A percentile compares a stretch with the other conserved stretches of the same genome.
phyloP scores from a whole-genome alignment of 2,329 filamentous ascomycete genomes.

The Verticillium dahliae region DNA sequence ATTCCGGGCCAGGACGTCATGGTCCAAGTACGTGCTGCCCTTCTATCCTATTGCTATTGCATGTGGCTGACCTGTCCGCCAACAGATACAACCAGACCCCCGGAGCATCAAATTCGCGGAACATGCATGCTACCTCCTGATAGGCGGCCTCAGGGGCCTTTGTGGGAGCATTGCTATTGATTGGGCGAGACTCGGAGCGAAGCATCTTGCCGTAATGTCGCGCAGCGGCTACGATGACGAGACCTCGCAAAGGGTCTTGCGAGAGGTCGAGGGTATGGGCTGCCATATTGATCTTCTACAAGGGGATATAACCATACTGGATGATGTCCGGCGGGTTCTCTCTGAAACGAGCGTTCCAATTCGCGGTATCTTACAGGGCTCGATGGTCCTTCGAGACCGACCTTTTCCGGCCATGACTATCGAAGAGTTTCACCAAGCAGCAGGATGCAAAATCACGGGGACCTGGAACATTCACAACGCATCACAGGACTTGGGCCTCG shows the following conservation, averaged over 20 bases:
- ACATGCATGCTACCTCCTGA: slow-evolving; percentile 25
- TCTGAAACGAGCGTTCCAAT: slow-evolving; percentile 1
- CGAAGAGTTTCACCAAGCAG: slow-evolving; percentile 19
- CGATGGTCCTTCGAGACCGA: slow-evolving; percentile 21
- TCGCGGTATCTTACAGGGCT: slow-evolving; percentile 20
- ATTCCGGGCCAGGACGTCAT: neutral
- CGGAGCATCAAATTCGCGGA: slow-evolving; percentile 6
- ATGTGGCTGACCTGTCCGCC: neutral
- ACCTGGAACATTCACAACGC: slow-evolving; percentile 31
- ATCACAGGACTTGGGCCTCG: slow-evolving; percentile 11
- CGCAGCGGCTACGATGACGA: slow-evolving; percentile 23
- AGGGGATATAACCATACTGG: slow-evolving; percentile 13
- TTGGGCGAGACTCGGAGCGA: slow-evolving; percentile 24
- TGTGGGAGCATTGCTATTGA: slow-evolving; percentile 25
- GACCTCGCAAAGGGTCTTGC: slow-evolving; percentile 15
- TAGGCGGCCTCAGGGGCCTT: slow-evolving; percentile 28
- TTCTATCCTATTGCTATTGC: too few relatives aligned
- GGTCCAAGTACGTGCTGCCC: neutral
- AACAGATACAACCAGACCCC: neutral
- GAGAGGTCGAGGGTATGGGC: slow-evolving; percentile 10
- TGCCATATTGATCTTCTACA: slow-evolving; percentile 8
- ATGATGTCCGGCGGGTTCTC: slow-evolving; percentile 7
- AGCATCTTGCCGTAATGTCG: slow-evolving; percentile 19
- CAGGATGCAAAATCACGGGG: slow-evolving; percentile 26
- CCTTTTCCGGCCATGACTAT: slow-evolving; percentile 20